Evolutionary conservation across 2,329 filamentous ascomycete genomes (phyloP), one percentile per base, ranked within the genome.

Genomic region (Exophiala sp.): DNA sequence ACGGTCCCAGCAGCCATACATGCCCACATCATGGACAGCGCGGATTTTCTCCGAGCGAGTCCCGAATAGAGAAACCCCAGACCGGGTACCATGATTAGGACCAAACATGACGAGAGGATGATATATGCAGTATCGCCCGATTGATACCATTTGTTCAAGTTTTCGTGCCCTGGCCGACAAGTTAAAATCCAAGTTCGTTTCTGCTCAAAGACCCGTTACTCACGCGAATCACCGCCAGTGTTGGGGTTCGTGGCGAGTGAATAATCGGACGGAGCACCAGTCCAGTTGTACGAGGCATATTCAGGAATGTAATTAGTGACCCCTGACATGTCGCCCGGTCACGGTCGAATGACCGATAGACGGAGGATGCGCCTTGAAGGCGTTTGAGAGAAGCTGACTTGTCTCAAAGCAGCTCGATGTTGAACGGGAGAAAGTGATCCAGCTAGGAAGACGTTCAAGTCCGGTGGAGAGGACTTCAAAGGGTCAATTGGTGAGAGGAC

Each of bases 51-150:
- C 60, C 93, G 85, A n/a, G 93, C 91, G 60, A 97, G 84, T 60
- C 93, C 93, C 10, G 91, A 96, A 75, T 98, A 98, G 58, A 98
- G 82, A 72, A 98, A 96, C 48, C 88, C 90, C 62, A 98, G 90
- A 63, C 93, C 93, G 23, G 93, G 93, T 23, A 97, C 78, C 93
- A 97, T 98, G 71, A 96, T 73, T 73, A 97, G 73, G 58, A 97
- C 58, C 24, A 59, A 46, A 42, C 48, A 52, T 57, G 44, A 48
- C 13, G 46, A 48, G 63, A 97, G 70, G 68, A 97, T 78, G 70
- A 97, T 97, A 74, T 87, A 97, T 66, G 90, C 88, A 73, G 90
- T 85, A 70, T 98, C 93, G 64, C 93, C 93, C 4, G 88, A 76
- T 60, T 87, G 79, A 72, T 85, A 97, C 88, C 89, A 95, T 81